A percentile compares a stretch with the other conserved stretches of the same genome.
These are phyloP conservation scores for Centrapalus pauciflorus DNA, from an alignment of 129 eudicot genomes.

Conservation along the genomic window DNA sequence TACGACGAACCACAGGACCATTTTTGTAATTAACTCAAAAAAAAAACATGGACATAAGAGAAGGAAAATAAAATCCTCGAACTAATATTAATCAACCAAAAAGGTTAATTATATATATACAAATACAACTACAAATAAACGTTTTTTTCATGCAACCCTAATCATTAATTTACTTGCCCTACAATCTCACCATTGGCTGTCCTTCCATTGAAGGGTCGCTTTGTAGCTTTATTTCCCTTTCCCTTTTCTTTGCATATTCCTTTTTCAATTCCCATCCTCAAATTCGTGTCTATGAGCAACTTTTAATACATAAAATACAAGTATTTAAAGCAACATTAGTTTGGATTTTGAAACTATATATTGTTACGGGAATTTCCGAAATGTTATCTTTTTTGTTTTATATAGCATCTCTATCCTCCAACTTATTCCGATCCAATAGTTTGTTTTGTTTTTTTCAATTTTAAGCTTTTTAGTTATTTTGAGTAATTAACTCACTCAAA, in stretches of 20 bases:
- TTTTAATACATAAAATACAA: neutral
- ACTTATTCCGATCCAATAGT: slow-evolving; percentile 6
- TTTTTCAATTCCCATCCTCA: neutral
- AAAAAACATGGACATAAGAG: too few relatives aligned
- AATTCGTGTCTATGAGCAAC: neutral
- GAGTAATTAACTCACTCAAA: slow-evolving; percentile 13
- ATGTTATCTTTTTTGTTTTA: neutral
- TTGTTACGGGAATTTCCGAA: neutral
- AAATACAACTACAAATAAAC: neutral
- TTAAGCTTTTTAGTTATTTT: slow-evolving; percentile 16
- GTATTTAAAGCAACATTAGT: neutral
- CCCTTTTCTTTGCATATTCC: neutral
- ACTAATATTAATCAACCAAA: too few relatives aligned
- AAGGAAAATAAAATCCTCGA: too few relatives aligned
- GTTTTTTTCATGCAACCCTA: neutral
- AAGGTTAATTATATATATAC: neutral
- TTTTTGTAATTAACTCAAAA: too few relatives aligned
- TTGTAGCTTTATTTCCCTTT: slow-evolving; percentile 1
- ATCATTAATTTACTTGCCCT: slow-evolving; percentile 20
- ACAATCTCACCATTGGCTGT: neutral
- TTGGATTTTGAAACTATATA: neutral
- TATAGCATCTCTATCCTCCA: neutral
- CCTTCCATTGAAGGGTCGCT: neutral
- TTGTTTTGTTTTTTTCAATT: neutral
- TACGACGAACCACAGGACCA: too few relatives aligned